phyloP scores from a whole-genome alignment of 1,139 yeast species.

The Zygotorulaspora mrakii region DNA sequence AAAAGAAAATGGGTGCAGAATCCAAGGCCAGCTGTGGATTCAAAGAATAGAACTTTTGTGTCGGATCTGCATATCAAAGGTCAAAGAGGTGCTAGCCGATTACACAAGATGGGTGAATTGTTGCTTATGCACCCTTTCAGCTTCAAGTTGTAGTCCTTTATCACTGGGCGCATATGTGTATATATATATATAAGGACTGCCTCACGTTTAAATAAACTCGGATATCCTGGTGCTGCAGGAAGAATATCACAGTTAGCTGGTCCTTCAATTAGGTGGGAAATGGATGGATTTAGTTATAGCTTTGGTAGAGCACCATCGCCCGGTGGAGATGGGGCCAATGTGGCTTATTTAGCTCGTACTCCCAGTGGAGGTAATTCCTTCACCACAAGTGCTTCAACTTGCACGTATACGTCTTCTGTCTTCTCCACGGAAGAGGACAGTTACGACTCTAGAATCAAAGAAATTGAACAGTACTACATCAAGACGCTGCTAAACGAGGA shows the following conservation, averaged over 20 bases:
- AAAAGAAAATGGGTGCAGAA: slow-evolving; percentile 4
- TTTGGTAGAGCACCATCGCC: slow-evolving; percentile 1
- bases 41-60: background rate
- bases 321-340: background rate
- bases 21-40: background rate
- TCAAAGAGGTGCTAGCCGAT: background rate
- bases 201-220: no score
- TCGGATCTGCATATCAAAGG: background rate
- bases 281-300: background rate
- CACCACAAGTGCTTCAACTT: slow-evolving; percentile 16
- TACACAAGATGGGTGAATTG: slow-evolving; percentile 3
- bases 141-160: background rate
- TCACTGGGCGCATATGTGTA: background rate
- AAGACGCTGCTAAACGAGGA: slow-evolving; percentile 33
- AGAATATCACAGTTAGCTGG: no score
- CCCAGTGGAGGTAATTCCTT: slow-evolving; percentile 2
- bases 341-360: background rate
- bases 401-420: slow-evolving; percentile 24
- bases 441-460: slow-evolving; percentile 29
- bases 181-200: background rate
- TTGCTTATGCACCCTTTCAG: slow-evolving; percentile 1
- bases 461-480: slow-evolving; percentile 36
- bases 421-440: slow-evolving; percentile 26
- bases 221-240: no score
- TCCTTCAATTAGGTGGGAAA: no score